A percentile compares a stretch with the other conserved stretches of the same genome.
Conservation (phyloP, 2,329 filamentous ascomycete species). For the Fusarium protoensiforme region DNA sequence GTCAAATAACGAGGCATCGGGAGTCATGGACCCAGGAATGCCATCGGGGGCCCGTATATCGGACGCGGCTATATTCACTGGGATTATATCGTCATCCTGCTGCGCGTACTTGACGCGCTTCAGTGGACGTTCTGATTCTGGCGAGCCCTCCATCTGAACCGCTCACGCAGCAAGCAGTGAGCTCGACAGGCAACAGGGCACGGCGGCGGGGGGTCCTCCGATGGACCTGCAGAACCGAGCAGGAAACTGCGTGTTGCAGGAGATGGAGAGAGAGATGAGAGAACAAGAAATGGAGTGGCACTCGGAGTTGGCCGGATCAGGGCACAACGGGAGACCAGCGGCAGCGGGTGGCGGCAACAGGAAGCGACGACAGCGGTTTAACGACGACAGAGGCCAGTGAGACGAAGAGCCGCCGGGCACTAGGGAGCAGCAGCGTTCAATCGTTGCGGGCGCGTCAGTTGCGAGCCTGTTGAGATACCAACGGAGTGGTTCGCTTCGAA, state of each 20-base stretch:
- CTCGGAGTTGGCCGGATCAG: slow-evolving; percentile 40
- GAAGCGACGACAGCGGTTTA: slow-evolving; percentile 25
- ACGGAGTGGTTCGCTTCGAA: slow-evolving; percentile 44
- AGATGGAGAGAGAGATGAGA: slow-evolving; percentile 33
- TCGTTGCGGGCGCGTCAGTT: slow-evolving; percentile 32
- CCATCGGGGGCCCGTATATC: slow-evolving; percentile 19
- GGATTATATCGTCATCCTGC: slow-evolving; percentile 24
- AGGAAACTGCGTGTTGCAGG: slow-evolving; percentile 24
- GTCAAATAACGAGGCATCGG: slow-evolving; percentile 32
- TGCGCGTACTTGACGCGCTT: slow-evolving; percentile 44
- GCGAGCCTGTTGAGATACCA: slow-evolving; percentile 42
- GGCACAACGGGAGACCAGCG: slow-evolving; percentile 18
- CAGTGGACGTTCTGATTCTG: slow-evolving; percentile 40
- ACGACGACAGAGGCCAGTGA: slow-evolving; percentile 21
- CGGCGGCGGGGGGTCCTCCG: slow-evolving; percentile 27
- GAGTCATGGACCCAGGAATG: slow-evolving; percentile 21
- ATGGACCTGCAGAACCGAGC: slow-evolving; percentile 21
- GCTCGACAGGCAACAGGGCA: slow-evolving; percentile 19
- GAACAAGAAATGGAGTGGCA: slow-evolving; percentile 32
- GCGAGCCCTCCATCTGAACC: slow-evolving; percentile 40
- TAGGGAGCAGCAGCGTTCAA: slow-evolving; percentile 33
- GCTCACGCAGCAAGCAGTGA: slow-evolving; percentile 11
- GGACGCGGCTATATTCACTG: slow-evolving; percentile 23
- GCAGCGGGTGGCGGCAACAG: slow-evolving; percentile 27
- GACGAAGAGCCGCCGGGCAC: slow-evolving; percentile 27